Base-by-base conservation (phyloP, 2,329 filamentous ascomycete species). In the Myriangium duriaei region DNA sequence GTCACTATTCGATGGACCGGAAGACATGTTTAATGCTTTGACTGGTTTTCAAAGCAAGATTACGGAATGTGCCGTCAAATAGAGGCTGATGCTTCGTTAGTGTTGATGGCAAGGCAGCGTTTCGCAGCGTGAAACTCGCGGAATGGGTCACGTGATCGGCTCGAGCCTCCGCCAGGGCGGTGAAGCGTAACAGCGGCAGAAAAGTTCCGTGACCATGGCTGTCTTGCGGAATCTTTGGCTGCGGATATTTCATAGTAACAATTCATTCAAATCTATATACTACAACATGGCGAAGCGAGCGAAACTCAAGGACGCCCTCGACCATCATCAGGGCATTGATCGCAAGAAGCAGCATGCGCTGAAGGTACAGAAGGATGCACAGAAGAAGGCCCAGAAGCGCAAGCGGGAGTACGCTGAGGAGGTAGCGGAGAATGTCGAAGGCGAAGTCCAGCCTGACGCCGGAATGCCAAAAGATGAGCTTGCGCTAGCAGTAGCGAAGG, bases 321-420 rank as follows among this genome's bases (percentile, higher is more conserved):
- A 76, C 47, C 63, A 66, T 37, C 61, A 72, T 42, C 68, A 72
- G 52, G 72, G 73, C 18, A 63, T 71, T 33, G 79, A 91, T 49
- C 79, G 81, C 45, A 78, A 80, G 46, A 69, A 84, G 37, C 82
- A 88, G 58, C 76, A 82, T 12, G 52, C 58, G 42, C 57, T 56
- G 45, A 56, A 55, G 43, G 45, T 49, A 39, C 53, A 88, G 57
- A 74, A 76, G 56, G 28, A 19, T 10, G 11, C 32, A 14, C 35
- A 37, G 16, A 75, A 74, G 51, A 63, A 61, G 48, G 68, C 60
- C 43, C 66, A 63, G 60, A 71, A 67, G 59, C 57, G 60, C 44
- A 68, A 64, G 54, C 41, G 44, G 32, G 35, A 47, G 31, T 51
- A 53, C 45, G 42, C 46, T 42, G 49, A 53, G 34, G 52, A 51